Evolutionary conservation across 805 yeast genomes (phyloP).

Genomic region (Saccharomycopsis sp.): DNA sequence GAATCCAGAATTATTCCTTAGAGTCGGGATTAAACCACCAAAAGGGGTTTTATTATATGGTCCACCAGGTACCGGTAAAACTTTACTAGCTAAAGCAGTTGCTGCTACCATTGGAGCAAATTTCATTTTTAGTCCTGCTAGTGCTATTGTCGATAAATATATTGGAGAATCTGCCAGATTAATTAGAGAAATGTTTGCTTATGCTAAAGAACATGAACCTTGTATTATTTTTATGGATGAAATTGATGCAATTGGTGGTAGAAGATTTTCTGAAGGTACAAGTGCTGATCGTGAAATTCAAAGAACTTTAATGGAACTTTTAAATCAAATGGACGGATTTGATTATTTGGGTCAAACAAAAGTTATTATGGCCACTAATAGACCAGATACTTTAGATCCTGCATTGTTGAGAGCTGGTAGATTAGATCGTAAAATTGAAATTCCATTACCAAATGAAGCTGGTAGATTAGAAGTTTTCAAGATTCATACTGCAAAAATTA

Average conservation of each 20-base stretch:
- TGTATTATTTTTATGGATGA: slow-evolving; percentile 98
- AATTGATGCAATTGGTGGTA: slow-evolving; percentile 97
- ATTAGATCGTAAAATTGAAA: slow-evolving; percentile 92
- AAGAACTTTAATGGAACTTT: slow-evolving; percentile 92
- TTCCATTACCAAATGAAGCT: slow-evolving; percentile 89
- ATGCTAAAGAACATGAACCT: slow-evolving; percentile 96
- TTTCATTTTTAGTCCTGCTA: slow-evolving; percentile 95
- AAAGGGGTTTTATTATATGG: slow-evolving; percentile 95
- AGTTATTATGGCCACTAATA: slow-evolving; percentile 97
- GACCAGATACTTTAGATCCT: slow-evolving; percentile 97
- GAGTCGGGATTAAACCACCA: slow-evolving; percentile 98
- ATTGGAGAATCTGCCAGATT: slow-evolving; percentile 96
- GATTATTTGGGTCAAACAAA: slow-evolving; percentile 94
- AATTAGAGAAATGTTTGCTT: slow-evolving; percentile 95
- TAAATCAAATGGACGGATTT: slow-evolving; percentile 98
- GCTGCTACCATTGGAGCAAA: slow-evolving; percentile 98
- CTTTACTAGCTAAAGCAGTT: slow-evolving; percentile 94
- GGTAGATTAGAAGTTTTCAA: slow-evolving; percentile 91
- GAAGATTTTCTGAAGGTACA: slow-evolving; percentile 96
- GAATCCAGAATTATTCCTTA: slow-evolving; percentile 88
- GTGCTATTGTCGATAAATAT: slow-evolving; percentile 95
- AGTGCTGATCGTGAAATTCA: slow-evolving; percentile 98
- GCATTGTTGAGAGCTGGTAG: slow-evolving; percentile 96
- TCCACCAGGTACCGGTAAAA: slow-evolving; percentile 98
- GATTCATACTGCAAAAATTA: slow-evolving; percentile 77